Evolutionary conservation across 2,329 filamentous ascomycete species (phyloP).

Genomic region (Venturia oleaginea): DNA sequence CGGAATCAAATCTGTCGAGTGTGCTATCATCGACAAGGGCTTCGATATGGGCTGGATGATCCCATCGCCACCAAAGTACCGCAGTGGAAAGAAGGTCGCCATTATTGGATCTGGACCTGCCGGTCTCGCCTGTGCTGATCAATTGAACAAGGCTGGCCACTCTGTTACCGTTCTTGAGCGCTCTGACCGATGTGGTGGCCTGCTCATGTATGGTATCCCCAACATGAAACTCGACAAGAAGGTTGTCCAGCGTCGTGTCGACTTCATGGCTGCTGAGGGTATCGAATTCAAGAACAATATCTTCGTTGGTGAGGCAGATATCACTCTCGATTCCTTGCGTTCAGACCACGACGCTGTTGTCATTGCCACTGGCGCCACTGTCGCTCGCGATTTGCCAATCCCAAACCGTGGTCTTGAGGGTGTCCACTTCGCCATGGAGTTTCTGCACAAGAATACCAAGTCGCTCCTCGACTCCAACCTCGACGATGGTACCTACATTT

Average conservation of each 20-base stretch:
- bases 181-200: conserved; percentile 77
- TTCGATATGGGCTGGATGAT: conserved; percentile 99
- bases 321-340: conserved; percentile 63
- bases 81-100: conserved; percentile 80
- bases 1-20: conserved; percentile 97
- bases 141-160: conserved; percentile 90
- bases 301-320: conserved; percentile 63
- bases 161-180: conserved; percentile 86
- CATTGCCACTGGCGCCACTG: conserved; percentile 85
- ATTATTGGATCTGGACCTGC: conserved; percentile 88
- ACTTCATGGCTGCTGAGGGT: conserved; percentile 89
- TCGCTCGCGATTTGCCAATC: conserved; percentile 86
- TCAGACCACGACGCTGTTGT: conserved; percentile 72
- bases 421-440: conserved; percentile 95
- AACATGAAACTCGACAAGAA: conserved; percentile 99
- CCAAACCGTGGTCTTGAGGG: conserved; percentile 80
- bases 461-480: conserved; percentile 89
- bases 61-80: conserved; percentile 64
- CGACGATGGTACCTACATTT: conserved; percentile 75
- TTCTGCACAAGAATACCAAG: conserved; percentile 96
- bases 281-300: conserved; percentile 72
- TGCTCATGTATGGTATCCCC: conserved; percentile 97
- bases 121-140: conserved; percentile 82
- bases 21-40: conserved; percentile 92
- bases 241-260: conserved; percentile 87